These are phyloP conservation scores for Aphanomyces euteiches DNA, from an alignment of 352 stramenopile genomes.

Conservation along the genomic window DNA sequence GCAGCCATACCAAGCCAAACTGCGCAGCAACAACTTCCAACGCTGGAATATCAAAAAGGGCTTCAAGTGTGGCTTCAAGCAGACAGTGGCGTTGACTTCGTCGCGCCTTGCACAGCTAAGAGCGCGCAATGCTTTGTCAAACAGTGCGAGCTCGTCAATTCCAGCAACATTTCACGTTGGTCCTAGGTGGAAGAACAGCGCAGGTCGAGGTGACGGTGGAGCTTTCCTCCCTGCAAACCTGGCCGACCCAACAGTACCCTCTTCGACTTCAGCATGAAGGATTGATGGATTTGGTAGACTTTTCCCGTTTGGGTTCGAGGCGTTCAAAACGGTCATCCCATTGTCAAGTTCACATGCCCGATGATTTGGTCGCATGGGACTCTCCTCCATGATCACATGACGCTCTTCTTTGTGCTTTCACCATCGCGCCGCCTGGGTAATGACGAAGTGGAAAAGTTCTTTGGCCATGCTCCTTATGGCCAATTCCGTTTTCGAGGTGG, in stretches of 20 bases:
- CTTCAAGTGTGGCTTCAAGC: conserved; percentile 16
- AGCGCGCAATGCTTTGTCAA: neutral
- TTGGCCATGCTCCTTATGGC: conserved; percentile 10
- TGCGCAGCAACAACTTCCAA: neutral
- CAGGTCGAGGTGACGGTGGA: neutral
- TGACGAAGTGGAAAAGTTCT: neutral
- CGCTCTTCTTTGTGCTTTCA: conserved; percentile 19
- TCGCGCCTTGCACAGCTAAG: neutral
- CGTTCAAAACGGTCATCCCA: neutral
- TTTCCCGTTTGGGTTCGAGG: neutral
- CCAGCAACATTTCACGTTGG: neutral
- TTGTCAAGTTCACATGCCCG: conserved; percentile 12
- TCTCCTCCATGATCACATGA: conserved; percentile 8
- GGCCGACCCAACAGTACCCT: neutral
- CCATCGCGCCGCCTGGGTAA: neutral
- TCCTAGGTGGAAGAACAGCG: conserved; percentile 16
- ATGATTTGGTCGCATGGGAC: neutral
- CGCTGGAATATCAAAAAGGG: neutral
- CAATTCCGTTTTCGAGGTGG: conserved; percentile 1
- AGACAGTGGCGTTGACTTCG: neutral
- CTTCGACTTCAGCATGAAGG: neutral
- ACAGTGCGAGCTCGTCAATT: conserved; percentile 3
- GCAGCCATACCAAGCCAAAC: neutral
- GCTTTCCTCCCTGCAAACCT: neutral
- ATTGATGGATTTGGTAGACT: neutral